Conservation (phyloP, 1,284 basidiomycete species). For the Ceratobasidium sp. region DNA sequence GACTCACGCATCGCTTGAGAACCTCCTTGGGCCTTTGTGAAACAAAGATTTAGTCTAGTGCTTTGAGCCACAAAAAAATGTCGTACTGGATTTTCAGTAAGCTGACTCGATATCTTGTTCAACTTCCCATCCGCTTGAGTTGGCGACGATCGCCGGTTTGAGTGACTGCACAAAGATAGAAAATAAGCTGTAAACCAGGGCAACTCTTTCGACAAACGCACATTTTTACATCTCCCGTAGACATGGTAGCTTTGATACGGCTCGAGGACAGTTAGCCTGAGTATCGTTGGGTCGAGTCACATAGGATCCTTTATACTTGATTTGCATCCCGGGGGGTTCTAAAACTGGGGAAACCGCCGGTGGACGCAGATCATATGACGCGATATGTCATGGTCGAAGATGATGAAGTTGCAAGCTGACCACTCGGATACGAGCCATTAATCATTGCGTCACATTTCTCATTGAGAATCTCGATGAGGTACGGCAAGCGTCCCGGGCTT, state of each 20-base stretch:
- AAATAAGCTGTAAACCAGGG: background rate
- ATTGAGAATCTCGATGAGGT: background rate
- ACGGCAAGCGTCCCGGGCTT: no score
- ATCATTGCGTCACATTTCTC: constrained; percentile 12
- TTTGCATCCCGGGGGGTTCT: background rate
- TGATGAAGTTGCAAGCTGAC: background rate
- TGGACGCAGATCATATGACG: constrained; percentile 23
- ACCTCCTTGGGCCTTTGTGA: constrained; percentile 72
- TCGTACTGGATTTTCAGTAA: constrained; percentile 78
- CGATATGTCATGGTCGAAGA: constrained; percentile 8
- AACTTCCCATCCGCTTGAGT: constrained; percentile 59
- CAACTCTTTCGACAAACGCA: constrained; percentile 2
- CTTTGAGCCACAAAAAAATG: background rate
- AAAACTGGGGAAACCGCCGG: constrained; percentile 31
- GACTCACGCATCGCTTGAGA: constrained; percentile 85
- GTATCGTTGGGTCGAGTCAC: background rate
- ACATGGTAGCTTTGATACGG: constrained; percentile 18
- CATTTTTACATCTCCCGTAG: constrained; percentile 45
- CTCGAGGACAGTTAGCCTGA: background rate
- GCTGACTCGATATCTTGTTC: constrained; percentile 76
- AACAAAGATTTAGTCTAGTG: no score
- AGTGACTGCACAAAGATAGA: constrained; percentile 26
- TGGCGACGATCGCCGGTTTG: constrained; percentile 30
- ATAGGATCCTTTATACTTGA: background rate
- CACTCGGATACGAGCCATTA: constrained; percentile 44